Evolutionary conservation across 345 rosid genomes (phyloP).

Genomic region (Geranium brycei): DNA sequence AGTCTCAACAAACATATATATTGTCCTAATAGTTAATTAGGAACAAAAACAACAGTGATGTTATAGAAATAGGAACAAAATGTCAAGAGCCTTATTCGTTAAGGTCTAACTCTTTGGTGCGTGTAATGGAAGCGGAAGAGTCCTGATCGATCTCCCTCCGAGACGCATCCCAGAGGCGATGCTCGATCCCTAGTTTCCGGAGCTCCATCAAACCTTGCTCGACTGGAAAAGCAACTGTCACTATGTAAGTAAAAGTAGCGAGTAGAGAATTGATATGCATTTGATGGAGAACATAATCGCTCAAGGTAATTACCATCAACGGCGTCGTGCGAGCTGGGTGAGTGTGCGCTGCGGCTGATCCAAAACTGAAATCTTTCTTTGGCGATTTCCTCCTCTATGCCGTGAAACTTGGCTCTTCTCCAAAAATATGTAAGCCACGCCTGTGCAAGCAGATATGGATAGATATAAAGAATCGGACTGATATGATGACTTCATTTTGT

Average conservation of each 20-base stretch:
- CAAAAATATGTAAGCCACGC: conserved; percentile 99
- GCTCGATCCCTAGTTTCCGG: conserved; percentile 73
- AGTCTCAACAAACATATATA: no score
- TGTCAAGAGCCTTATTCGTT: no score
- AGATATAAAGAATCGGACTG: background rate
- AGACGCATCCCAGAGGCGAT: conserved; percentile 85
- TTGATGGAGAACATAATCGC: no score
- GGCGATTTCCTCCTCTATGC: conserved; percentile 67
- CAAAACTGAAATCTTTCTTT: conserved; percentile 70
- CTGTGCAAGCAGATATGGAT: conserved; percentile 19
- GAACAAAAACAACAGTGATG: no score
- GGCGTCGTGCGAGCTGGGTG: conserved; percentile 81
- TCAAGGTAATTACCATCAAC: conserved; percentile 47
- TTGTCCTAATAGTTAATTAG: no score
- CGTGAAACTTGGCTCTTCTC: conserved; percentile 79
- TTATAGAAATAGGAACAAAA: no score
- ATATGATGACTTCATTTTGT: background rate
- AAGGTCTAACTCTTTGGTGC: background rate
- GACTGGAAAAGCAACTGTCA: conserved; percentile 25
- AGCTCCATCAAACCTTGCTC: conserved; percentile 85
- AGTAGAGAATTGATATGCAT: background rate
- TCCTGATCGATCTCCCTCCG: conserved; percentile 36
- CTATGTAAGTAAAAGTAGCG: background rate
- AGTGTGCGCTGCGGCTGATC: conserved; percentile 64
- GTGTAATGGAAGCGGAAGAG: conserved; percentile 3